Conservation (phyloP, 768 basidiomycete genomes). For the Trametes gibbosa region DNA sequence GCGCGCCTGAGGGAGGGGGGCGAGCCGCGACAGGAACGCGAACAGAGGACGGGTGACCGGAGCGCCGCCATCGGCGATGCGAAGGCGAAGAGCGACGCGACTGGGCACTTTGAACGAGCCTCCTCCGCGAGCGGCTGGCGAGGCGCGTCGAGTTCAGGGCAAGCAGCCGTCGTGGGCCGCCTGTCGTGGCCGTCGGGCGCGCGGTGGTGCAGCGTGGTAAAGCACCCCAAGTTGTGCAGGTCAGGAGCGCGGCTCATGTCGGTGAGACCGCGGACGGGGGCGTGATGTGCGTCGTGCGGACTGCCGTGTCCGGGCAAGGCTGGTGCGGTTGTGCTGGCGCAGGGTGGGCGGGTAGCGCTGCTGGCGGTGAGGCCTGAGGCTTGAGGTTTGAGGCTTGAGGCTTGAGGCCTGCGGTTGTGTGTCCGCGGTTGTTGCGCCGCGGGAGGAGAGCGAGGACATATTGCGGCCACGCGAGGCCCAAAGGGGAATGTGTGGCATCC, state of each 20-base stretch:
- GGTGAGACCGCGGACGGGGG: neutral
- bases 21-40: neutral
- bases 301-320: too few relatives aligned
- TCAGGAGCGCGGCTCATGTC: neutral
- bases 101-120: neutral
- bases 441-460: too few relatives aligned
- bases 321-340: neutral
- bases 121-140: neutral
- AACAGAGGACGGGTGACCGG: neutral
- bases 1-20: too few relatives aligned
- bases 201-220: too few relatives aligned
- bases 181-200: neutral
- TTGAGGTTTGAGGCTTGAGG: too few relatives aligned
- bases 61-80: neutral
- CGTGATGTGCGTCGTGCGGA: neutral
- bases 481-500: too few relatives aligned
- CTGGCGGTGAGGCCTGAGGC: too few relatives aligned
- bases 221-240: too few relatives aligned
- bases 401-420: too few relatives aligned
- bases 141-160: neutral
- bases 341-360: neutral
- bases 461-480: too few relatives aligned
- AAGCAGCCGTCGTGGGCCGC: neutral
- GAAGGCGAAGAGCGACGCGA: neutral
- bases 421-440: too few relatives aligned